Evolutionary conservation across 352 stramenopile species (phyloP), one percentile per base, ranked within the genome.

Genomic region (Lagenidium giganteum): DNA sequence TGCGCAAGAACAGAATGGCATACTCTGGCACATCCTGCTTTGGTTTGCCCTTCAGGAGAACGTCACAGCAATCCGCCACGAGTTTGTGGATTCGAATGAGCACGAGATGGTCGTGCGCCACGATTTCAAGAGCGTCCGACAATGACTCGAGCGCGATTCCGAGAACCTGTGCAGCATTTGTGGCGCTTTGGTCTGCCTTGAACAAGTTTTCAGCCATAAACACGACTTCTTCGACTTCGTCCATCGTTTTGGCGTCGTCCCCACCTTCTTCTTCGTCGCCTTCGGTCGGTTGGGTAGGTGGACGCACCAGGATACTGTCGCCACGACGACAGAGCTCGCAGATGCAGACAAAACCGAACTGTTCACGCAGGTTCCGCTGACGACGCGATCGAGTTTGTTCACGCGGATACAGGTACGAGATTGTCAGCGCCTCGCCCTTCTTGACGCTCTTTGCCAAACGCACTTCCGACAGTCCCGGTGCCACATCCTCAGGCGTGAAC

Each of bases 401-500:
- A 8, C 84, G 70, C 23, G 90, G 88, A 48, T 96, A 92, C 21
- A 97, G 55, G 51, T 98, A 98, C 42, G 89, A 96, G 30, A 98
- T 95, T 12, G 87, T 96, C 39, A 98, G 77, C 40, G 83, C 64
- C 49, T 97, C 85, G 42, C 93, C 90, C 57, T 91, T 85, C 25
- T 42, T 44, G 30, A 98, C 87, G 22, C 58, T 55, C 54, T 73
- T 58, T 12, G 88, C 94, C 8, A 95, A 93, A 34, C 90, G 85
- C 23, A 97, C 89, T 65, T 98, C 90, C 4, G 93, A 97, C 48
- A 95, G 78, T 17, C 68, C 67, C 14, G 42, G 28, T 12, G 62
- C 53, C 51, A 64, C 44, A 4, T 67, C 49, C 31, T 88, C 66
- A 8, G 74, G 76, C 24, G 63, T 83, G 53, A 97, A 96, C 63